These are phyloP conservation scores for Penicillium goetzii DNA, from an alignment of 495 filamentous ascomycete genomes.

Conservation along the genomic window DNA sequence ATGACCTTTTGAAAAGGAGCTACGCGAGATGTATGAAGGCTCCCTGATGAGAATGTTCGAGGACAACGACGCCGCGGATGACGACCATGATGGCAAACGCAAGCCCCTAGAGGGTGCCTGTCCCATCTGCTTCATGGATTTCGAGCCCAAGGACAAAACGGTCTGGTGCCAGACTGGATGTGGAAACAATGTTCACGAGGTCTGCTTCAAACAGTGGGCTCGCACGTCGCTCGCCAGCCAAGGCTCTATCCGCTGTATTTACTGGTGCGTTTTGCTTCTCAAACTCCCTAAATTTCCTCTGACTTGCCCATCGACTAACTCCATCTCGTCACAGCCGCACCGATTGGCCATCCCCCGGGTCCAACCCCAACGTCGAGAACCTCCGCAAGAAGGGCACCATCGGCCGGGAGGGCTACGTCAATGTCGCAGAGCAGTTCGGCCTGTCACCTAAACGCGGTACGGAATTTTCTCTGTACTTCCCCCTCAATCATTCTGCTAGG, in stretches of 20 bases:
- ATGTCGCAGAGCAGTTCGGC: constrained; percentile 65
- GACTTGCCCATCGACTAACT: neutral
- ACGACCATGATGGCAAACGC: constrained; percentile 50
- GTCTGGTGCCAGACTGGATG: constrained; percentile 76
- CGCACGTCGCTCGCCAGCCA: constrained; percentile 50
- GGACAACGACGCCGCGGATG: constrained; percentile 14
- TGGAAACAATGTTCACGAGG: constrained; percentile 77
- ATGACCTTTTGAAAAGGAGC: constrained; percentile 51
- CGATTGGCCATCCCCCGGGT: constrained; percentile 61
- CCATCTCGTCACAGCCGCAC: constrained; percentile 50
- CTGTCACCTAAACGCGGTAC: constrained; percentile 59
- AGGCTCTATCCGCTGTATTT: constrained; percentile 64
- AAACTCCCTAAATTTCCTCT: neutral
- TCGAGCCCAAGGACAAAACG: constrained; percentile 56
- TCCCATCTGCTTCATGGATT: constrained; percentile 76
- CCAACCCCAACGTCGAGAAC: constrained; percentile 46
- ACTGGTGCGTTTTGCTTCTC: constrained; percentile 51
- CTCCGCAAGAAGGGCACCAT: constrained; percentile 42
- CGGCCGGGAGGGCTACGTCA: constrained; percentile 66
- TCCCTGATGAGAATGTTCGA: constrained; percentile 38
- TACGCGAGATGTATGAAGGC: constrained; percentile 50
- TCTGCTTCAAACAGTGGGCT: constrained; percentile 75
- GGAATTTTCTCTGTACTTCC: constrained; percentile 33
- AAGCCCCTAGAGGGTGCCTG: constrained; percentile 74
- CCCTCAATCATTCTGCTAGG: neutral